Evolutionary conservation across 2,329 filamentous ascomycete genomes (phyloP), one percentile per base, ranked within the genome.

Genomic region (Pseudopithomyces maydicus): DNA sequence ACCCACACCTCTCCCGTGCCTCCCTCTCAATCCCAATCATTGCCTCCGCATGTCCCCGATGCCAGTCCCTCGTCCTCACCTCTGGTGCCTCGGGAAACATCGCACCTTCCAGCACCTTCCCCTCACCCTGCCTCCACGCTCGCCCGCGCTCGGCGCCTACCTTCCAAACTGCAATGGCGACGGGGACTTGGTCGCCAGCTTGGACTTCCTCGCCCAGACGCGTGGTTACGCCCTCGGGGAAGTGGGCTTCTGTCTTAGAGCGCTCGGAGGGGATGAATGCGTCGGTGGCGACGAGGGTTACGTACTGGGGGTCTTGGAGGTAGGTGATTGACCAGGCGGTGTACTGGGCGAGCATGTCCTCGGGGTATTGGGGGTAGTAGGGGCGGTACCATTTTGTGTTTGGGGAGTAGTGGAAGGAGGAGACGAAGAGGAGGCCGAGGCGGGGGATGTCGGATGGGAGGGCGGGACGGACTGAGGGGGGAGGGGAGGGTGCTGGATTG

Each of bases 351-450:
- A 45, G 23, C 43, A 45, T 45, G 17, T 45, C 43, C 8, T 45
- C 43, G 10, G 43, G 43, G 23, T 17, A 45, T 22, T 32, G 43
- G 14, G 43, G 43, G 23, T 45, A 45, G 23, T 32, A 29, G 3
- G 43, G 43, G 4, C 43, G 43, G 14, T 29, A 29, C 43, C 43
- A 45, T 45, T 45, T 45, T 29, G 43, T 32, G 23, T 45, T 45
- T 29, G 43, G 43, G 43, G 43, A 45, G 23, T 45, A 45, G 43
- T 45, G 43, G 43, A 45, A 45, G 43, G 43, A 32, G 23, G 43
- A 23, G 43, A 45, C 43, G 23, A 32, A 45, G 23, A 45, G 43
- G 43, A 45, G 43, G 6, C 43, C 43, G 14, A 45, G 43, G 4
- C 43, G 43, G n/a, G 43, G 43, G 23, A 45, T 45, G 23, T 45